Evolutionary conservation across 1,139 yeast genomes (phyloP).

Genomic region (Geotrichum australiense): DNA sequence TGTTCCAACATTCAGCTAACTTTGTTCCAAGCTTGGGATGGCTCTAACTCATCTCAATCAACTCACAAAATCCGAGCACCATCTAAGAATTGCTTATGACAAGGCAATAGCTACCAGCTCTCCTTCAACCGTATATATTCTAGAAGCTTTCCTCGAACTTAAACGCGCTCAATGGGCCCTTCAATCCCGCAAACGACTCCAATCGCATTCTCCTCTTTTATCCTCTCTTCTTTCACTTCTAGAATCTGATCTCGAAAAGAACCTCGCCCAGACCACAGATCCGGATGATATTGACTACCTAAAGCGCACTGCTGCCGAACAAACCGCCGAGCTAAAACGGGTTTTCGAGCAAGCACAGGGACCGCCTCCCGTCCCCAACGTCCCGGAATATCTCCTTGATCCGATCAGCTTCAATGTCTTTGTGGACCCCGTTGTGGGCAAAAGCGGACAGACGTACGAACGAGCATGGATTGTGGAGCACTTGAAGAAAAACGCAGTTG

Average conservation of each 20-base stretch:
- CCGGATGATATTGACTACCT: too few species aligned
- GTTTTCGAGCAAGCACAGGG: neutral
- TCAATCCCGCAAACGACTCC: too few species aligned
- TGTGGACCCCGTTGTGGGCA: slow-evolving; percentile 44
- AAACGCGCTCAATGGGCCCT: slow-evolving; percentile 27
- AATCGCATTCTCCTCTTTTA: slow-evolving; percentile 29
- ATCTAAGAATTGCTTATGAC: slow-evolving; percentile 33
- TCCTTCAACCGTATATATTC: slow-evolving; percentile 29
- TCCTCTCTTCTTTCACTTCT: slow-evolving; percentile 28
- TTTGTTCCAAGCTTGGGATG: slow-evolving; percentile 23
- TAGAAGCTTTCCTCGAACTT: slow-evolving; percentile 28
- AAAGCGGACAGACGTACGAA: slow-evolving; percentile 46
- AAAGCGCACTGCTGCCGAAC: too few species aligned
- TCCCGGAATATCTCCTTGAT: slow-evolving; percentile 42
- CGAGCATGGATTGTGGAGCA: slow-evolving; percentile 38
- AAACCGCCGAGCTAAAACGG: slow-evolving; percentile 26
- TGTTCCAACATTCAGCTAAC: neutral
- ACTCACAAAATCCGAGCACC: slow-evolving; percentile 31
- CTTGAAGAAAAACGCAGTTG: slow-evolving; percentile 36
- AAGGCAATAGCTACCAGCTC: slow-evolving; percentile 27
- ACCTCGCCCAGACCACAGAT: too few species aligned
- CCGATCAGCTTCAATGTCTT: slow-evolving; percentile 45
- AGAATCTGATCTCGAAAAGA: slow-evolving; percentile 24
- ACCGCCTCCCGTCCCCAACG: slow-evolving; percentile 23
- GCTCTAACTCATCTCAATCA: slow-evolving; percentile 29